Evolutionary conservation across 305 asterid genomes (phyloP), one percentile per base, ranked within the genome.

Genomic region (Fraxinus sp.): DNA sequence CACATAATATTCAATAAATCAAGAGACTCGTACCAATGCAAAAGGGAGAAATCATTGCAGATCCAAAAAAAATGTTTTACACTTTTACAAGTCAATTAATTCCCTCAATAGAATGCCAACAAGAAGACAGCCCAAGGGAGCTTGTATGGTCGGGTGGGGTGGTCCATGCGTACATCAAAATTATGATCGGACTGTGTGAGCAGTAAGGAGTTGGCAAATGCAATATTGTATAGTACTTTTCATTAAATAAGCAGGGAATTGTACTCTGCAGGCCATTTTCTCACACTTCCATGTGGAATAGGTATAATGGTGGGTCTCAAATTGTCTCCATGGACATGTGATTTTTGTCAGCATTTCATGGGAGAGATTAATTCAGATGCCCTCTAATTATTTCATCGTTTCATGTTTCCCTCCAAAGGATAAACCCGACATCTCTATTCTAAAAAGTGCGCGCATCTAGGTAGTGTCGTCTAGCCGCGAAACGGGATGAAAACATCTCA

Each of bases 281-380:
- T 80, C 85, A 84, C 83, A 81, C 64, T 77, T 74, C 85, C 88
- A 84, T 83, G 87, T 88, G 87, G 86, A 81, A 59, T 80, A 77
- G 24, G 84, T 41, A 84, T 26, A 39, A n/a, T 55, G 72, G 77
- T 84, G 89, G 90, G 88, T 82, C 88, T 84, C 76, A 75, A 78
- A 24, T 46, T 86, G 87, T 81, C 88, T 79, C 86, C 79, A 74
- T 75, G 52, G 26, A 83, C 90, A 88, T 86, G 91, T 88, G 91
- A 85, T 2, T 62, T 22, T 26, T 86, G 91, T 88, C 91, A 86
- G 86, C 73, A 36, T 8, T 79, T 24, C 62, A 74, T 72, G 62
- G 78, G 24, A 68, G 24, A 9, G 49, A 33, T 70, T 49, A 75
- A 44, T 59, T 76, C 80, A 64, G 72, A 64, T 24, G 72, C 33